phyloP scores from a whole-genome alignment of 2,329 filamentous ascomycete genomes.

The Diaporthe capsici region DNA sequence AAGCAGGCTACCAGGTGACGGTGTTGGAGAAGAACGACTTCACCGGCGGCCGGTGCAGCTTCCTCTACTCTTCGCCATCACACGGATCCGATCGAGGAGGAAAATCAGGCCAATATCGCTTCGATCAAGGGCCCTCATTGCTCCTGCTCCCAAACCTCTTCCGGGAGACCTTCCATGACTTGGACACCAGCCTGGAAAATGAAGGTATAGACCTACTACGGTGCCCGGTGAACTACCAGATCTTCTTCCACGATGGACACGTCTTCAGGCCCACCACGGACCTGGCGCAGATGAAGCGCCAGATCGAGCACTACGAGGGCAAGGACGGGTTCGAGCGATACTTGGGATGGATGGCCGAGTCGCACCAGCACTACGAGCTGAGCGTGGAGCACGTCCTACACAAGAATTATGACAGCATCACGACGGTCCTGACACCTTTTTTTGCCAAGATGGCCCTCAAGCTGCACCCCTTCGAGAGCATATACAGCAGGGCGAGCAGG shows the following conservation, averaged over 20 bases:
- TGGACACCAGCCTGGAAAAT: constrained; percentile 74
- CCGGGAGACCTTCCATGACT: constrained; percentile 76
- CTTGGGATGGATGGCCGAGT: constrained; percentile 75
- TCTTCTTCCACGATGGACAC: constrained; percentile 80
- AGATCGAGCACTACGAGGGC: constrained; percentile 81
- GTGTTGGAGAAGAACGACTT: constrained; percentile 84
- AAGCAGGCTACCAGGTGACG: constrained; percentile 79
- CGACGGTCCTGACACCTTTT: constrained; percentile 68
- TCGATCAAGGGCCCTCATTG: constrained; percentile 83
- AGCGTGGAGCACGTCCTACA: constrained; percentile 75
- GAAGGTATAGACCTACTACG: constrained; percentile 79
- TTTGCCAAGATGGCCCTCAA: constrained; percentile 72
- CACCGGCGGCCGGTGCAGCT: constrained; percentile 78
- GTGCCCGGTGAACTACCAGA: constrained; percentile 82
- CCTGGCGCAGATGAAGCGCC: constrained; percentile 76
- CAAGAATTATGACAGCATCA: constrained; percentile 74
- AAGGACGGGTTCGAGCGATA: constrained; percentile 80
- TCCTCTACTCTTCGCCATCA: constrained; percentile 61
- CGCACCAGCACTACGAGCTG: constrained; percentile 79
- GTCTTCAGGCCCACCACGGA: constrained; percentile 77
- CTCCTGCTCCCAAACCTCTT: constrained; percentile 80
- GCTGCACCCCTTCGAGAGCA: constrained; percentile 79
- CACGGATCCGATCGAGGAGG: background rate
- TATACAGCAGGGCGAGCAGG: constrained; percentile 74
- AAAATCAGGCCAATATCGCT: constrained; percentile 64